Conservation (phyloP, 2,329 filamentous ascomycete genomes). For the Fusarium neocosmosporiellum region DNA sequence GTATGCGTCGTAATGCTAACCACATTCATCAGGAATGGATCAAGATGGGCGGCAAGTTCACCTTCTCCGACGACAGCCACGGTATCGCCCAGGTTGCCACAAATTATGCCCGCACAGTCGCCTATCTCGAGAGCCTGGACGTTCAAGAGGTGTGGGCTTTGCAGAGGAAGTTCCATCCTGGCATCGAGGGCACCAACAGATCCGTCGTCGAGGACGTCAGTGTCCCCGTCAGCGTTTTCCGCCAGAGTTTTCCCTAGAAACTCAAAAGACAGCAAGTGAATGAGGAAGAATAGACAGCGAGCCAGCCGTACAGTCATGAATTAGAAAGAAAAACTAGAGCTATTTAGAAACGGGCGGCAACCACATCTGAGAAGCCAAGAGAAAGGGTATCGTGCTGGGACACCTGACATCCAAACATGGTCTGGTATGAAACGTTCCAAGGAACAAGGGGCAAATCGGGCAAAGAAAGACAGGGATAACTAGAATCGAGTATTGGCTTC, state of each 20-base stretch:
- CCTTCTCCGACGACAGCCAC: slow-evolving; percentile 95
- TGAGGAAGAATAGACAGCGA: not conserved
- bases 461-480: slow-evolving; percentile 19
- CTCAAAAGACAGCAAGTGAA: not conserved
- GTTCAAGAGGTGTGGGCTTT: slow-evolving; percentile 72
- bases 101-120: slow-evolving; percentile 78
- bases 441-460: slow-evolving; percentile 4
- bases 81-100: slow-evolving; percentile 87
- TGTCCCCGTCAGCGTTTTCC: slow-evolving; percentile 56
- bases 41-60: slow-evolving; percentile 80
- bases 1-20: slow-evolving; percentile 3
- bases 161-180: slow-evolving; percentile 50
- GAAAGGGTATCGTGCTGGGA: slow-evolving; percentile 40
- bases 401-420: slow-evolving; percentile 29
- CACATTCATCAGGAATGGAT: slow-evolving; percentile 71
- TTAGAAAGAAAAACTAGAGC: slow-evolving; percentile 28
- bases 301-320: slow-evolving; percentile 29
- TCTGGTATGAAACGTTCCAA: slow-evolving; percentile 1
- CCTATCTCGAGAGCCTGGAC: slow-evolving; percentile 75
- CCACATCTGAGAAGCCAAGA: slow-evolving; percentile 2
- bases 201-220: slow-evolving; percentile 55
- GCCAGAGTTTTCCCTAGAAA: slow-evolving; percentile 42
- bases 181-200: slow-evolving; percentile 45
- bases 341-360: slow-evolving; percentile 20
- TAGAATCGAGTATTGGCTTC: slow-evolving; percentile 20